Percentiles rank a stretch among this genome's conserved stretches.
These are phyloP conservation scores for Leccinum ochraceum DNA, from an alignment of 768 basidiomycete species.

Conservation along the genomic window DNA sequence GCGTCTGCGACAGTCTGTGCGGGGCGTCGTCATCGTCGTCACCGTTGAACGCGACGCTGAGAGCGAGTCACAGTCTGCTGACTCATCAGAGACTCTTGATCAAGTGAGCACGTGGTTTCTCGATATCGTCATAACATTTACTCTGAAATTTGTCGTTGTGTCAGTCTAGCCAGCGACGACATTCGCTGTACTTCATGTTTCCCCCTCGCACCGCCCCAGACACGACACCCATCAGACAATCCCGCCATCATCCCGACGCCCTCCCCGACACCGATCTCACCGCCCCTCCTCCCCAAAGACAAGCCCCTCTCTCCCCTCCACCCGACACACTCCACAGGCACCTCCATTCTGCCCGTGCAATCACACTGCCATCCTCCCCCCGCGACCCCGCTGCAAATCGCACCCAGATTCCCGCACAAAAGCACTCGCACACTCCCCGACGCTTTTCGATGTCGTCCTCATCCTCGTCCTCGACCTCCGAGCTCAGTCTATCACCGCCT, in stretches of 20 bases:
- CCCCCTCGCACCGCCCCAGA: background rate
- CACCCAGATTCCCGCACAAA: constrained; percentile 24
- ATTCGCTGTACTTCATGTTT: background rate
- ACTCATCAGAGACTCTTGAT: constrained; percentile 31
- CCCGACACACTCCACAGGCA: constrained; percentile 33
- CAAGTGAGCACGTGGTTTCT: constrained; percentile 36
- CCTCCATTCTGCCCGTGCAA: constrained; percentile 27
- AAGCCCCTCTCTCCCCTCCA: constrained; percentile 33
- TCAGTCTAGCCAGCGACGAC: constrained; percentile 3
- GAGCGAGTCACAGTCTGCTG: constrained; percentile 20
- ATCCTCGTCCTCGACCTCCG: constrained; percentile 27
- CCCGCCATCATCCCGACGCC: constrained; percentile 7
- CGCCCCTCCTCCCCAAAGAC: constrained; percentile 2
- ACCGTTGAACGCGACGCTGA: constrained; percentile 12
- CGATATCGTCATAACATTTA: constrained; percentile 35
- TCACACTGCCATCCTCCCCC: constrained; percentile 36
- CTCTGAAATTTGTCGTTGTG: constrained; percentile 14
- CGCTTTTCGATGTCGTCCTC: constrained; percentile 32
- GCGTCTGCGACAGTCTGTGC: constrained; percentile 8
- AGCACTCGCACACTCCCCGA: constrained; percentile 36
- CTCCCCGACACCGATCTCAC: background rate
- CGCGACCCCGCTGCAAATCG: constrained; percentile 17
- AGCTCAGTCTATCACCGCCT: constrained; percentile 6
- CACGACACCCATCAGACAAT: background rate
- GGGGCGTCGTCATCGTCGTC: constrained; percentile 12